Evolutionary conservation across 2,329 filamentous ascomycete species (phyloP).

Genomic region (Monilinia polystroma): DNA sequence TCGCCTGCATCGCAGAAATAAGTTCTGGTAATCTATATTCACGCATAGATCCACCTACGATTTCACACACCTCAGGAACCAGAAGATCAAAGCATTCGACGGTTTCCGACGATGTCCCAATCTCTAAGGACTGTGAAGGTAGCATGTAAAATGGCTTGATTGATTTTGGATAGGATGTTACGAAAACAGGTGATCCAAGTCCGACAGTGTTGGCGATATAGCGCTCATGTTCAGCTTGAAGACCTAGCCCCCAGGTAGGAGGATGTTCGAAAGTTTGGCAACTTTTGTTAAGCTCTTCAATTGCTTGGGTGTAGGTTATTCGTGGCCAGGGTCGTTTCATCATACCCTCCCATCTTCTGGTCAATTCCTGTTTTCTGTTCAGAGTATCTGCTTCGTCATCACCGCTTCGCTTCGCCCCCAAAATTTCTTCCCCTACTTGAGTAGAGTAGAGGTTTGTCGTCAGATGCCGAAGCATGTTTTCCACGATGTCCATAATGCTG

Average conservation of each 20-base stretch:
- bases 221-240: slow-evolving; percentile 91
- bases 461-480: slow-evolving; percentile 68
- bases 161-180: slow-evolving; percentile 85
- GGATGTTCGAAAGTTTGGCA: slow-evolving; percentile 61
- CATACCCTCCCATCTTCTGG: slow-evolving; percentile 71
- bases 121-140: slow-evolving; percentile 45
- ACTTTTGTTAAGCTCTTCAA: slow-evolving; percentile 64
- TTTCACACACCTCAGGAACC: slow-evolving; percentile 65
- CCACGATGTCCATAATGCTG: slow-evolving; percentile 74
- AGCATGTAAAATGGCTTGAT: slow-evolving; percentile 94
- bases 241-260: slow-evolving; percentile 68
- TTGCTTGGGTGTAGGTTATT: slow-evolving; percentile 78
- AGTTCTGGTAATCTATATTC: slow-evolving; percentile 62
- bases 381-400: slow-evolving; percentile 20
- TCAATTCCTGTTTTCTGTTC: slow-evolving; percentile 47
- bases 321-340: slow-evolving; percentile 65
- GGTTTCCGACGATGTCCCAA: slow-evolving; percentile 42
- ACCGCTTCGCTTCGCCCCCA: slow-evolving; percentile 23
- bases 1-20: slow-evolving; percentile 57
- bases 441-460: slow-evolving; percentile 47
- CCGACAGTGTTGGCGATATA: slow-evolving; percentile 70
- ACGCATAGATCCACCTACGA: slow-evolving; percentile 69
- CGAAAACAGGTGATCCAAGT: slow-evolving; percentile 68
- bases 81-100: slow-evolving; percentile 73
- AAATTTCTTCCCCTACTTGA: slow-evolving; percentile 54